A percentile compares a stretch with the other conserved stretches of the same genome.
phyloP scores from a whole-genome alignment of 2,329 filamentous ascomycete species.

The Byssochlamys sp. region DNA sequence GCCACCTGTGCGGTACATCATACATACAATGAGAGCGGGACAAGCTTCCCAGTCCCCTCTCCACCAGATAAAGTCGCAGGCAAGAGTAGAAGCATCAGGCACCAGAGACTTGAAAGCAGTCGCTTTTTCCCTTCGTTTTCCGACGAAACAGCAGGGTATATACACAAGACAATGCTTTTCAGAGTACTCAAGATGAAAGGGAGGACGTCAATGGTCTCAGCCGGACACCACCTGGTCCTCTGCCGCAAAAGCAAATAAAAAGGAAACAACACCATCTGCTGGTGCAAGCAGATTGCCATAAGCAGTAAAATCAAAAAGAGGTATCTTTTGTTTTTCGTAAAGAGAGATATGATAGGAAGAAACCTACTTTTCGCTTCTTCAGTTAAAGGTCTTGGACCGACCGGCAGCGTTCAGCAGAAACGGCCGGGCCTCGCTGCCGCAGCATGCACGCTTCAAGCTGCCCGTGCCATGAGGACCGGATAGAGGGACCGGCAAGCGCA shows the following conservation, averaged over 20 bases:
- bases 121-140: slow-evolving; percentile 14
- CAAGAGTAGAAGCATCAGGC: background rate
- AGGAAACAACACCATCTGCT: background rate
- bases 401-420: slow-evolving; percentile 5
- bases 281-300: background rate
- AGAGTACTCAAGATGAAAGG: background rate
- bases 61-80: background rate
- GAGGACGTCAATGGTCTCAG: background rate
- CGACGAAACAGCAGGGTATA: slow-evolving; percentile 19
- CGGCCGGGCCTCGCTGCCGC: slow-evolving; percentile 29
- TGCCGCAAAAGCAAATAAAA: background rate
- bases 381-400: slow-evolving; percentile 7
- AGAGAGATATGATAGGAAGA: slow-evolving; percentile 9
- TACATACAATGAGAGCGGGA: slow-evolving; percentile 15
- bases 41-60: background rate
- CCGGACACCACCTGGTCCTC: background rate
- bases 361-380: slow-evolving; percentile 14
- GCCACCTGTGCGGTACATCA: slow-evolving; percentile 21
- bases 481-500: slow-evolving; percentile 17
- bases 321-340: slow-evolving; percentile 17
- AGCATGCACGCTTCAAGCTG: slow-evolving; percentile 34
- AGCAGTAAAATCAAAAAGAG: slow-evolving; percentile 7
- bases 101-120: slow-evolving; percentile 13
- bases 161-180: slow-evolving; percentile 9
- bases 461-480: slow-evolving; percentile 18